Evolutionary conservation across 306 rosid species (phyloP), one percentile per base, ranked within the genome.

Genomic region (Cucurbita ficifolia): DNA sequence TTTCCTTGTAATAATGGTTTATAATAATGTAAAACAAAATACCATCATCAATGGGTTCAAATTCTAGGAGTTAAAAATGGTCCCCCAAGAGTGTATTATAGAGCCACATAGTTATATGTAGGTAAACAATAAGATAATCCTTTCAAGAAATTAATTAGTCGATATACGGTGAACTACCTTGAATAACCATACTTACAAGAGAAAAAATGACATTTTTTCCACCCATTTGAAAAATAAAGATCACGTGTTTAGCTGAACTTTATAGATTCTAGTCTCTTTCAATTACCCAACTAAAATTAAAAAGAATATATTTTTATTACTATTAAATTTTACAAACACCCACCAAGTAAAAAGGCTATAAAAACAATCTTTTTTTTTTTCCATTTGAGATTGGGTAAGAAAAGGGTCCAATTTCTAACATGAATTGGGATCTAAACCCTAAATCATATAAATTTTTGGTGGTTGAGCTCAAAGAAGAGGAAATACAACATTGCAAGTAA

Each of bases 11-110:
- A 86, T 84, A 79, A 90, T 84, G 21, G 58, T 79, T 75, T 72
- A 72, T 70, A 68, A 78, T 83, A 74, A 83, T 74, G 80, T 83
- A 77, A 83, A 87, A 81, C 77, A 81, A 85, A 89, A 81, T 76
- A 76, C 77, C 84, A 83, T 84, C 83, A 72, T 67, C 80, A 80
- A 29, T 74, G 10, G 38, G 75, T 57, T 76, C 58, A 77, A 60
- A 71, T 73, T 81, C 76, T 40, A 68, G 4, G 1, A 59, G 75
- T 70, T 78, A 16, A 45, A 73, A 76, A 52, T 19, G 24, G 53
- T 75, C 70, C 39, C 22, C 21, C 22, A 9, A n/a, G 11, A 3
- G 13, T 8, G 7, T 24, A 42, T 40, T 40, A 64, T 8, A 38
- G 39, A 22, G 24, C 21, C 6, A 18, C 10, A 19, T 42, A 65